Base-by-base conservation (phyloP, 768 basidiomycete genomes). In the Rhodotorula kratochvilovae region DNA sequence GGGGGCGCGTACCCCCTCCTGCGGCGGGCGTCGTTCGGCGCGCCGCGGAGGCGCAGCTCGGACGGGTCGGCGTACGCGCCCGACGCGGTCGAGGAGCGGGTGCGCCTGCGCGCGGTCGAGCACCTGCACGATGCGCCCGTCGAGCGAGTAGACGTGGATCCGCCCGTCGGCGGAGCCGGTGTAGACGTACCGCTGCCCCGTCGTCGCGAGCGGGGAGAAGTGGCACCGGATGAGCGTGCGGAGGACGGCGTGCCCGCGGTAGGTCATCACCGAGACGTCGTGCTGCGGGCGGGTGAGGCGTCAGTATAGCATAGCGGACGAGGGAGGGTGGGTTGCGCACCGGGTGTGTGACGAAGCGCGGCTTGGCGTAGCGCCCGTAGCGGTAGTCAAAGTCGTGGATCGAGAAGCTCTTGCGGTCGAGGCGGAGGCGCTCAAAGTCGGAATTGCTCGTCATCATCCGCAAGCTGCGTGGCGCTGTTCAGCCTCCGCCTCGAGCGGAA, bases 221-320 rank as follows among this genome's bases (percentile, higher is more conserved):
- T 97, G 89, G 79, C 94, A 97, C 66, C 96, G 85, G 76, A 99
- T 96, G 66, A 99, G 86, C 0, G 96, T 99, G 54, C 89, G 85
- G 54, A 95, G 81, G 33, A 98, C 92, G 19, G 87, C 83, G 78
- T 98, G 96, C 3, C 96, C 96, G 54, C 91, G 85, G 80, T 91
- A 99, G 3, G 90, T 89, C 94, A 71, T 71, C 51, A 75, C 56
- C 21, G 70, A 71, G n/a, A 19, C 61, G 63, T 75, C 73, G 61
- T 75, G 63, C 25, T 64, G 54, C 39, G 25, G 3, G 6, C 35
- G 31, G 2, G 60, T 21, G 21, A 50, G 48, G 5, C 17, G 23
- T 25, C 21, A 12, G 12, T n/a, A 6, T 36, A 42, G 39, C 16
- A 21, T 2, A 39, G 13, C 8, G 39, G 57, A 43, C 27, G 39